These are phyloP conservation scores for Candida nemodendra DNA, from an alignment of 805 yeast genomes.

Conservation along the genomic window DNA sequence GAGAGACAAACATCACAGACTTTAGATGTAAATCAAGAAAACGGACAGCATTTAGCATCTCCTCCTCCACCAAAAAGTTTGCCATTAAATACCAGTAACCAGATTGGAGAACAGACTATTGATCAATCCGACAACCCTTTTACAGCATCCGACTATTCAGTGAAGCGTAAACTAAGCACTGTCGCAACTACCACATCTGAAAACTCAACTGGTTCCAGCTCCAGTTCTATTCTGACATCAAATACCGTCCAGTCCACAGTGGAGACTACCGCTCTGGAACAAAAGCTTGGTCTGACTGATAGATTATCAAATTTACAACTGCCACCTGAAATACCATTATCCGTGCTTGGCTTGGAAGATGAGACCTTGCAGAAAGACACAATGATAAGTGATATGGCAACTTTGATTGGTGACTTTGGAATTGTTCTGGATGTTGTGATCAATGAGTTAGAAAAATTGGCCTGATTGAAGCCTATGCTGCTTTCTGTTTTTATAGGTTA, in stretches of 20 bases:
- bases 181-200: conserved; percentile 1
- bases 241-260: background rate
- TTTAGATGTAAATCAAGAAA: conserved; percentile 1
- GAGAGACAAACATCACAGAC: conserved; percentile 12
- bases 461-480: background rate
- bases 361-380: conserved; percentile 10
- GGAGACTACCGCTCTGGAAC: conserved; percentile 1
- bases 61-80: conserved; percentile 7
- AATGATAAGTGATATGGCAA: conserved; percentile 18
- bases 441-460: conserved; percentile 22
- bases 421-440: conserved; percentile 30
- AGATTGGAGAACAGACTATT: background rate
- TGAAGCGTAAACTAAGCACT: conserved; percentile 2
- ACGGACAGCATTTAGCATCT: conserved; percentile 5
- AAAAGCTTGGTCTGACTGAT: conserved; percentile 2
- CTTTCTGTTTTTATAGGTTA: too few relatives aligned
- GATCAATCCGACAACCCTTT: background rate
- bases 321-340: conserved; percentile 5
- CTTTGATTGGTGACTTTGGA: conserved; percentile 26
- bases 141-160: background rate
- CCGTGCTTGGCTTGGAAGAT: conserved; percentile 1
- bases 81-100: background rate
- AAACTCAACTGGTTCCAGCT: background rate
- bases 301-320: conserved; percentile 8
- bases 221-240: background rate